Percentiles rank a stretch among this genome's conserved stretches.
Evolutionary conservation across 345 rosid genomes (phyloP).

Genomic region (Brassica nigra): DNA sequence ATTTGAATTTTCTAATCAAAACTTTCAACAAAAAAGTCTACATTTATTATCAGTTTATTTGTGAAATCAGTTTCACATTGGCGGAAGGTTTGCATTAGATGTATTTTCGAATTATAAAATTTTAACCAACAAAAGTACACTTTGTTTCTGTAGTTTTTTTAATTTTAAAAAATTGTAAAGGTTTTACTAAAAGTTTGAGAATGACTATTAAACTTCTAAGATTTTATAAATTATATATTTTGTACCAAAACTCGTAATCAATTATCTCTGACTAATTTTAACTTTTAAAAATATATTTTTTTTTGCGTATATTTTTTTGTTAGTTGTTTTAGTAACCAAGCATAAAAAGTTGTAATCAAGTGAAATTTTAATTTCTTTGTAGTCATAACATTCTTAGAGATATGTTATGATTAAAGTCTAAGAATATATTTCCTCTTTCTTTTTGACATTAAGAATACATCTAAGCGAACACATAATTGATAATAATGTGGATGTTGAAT

Average conservation of each 20-base stretch:
- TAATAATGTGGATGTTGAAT: slow-evolving; percentile 16
- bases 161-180: background rate
- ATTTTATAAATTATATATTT: background rate
- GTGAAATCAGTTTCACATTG: background rate
- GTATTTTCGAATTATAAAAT: background rate
- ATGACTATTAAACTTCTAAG: background rate
- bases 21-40: background rate
- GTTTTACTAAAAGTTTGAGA: background rate
- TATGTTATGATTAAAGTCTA: background rate
- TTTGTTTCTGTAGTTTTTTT: background rate
- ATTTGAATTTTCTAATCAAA: background rate
- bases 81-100: background rate
- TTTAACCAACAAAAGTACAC: background rate
- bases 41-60: background rate
- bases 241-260: background rate
- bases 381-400: background rate
- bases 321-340: background rate
- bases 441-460: background rate
- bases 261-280: background rate
- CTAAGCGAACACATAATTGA: slow-evolving; percentile 14
- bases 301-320: too few species aligned
- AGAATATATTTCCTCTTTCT: background rate
- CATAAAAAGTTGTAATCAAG: background rate
- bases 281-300: background rate
- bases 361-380: background rate